These are phyloP conservation scores for Madurella fahalii DNA, from an alignment of 2,329 filamentous ascomycete genomes.

Conservation along the genomic window DNA sequence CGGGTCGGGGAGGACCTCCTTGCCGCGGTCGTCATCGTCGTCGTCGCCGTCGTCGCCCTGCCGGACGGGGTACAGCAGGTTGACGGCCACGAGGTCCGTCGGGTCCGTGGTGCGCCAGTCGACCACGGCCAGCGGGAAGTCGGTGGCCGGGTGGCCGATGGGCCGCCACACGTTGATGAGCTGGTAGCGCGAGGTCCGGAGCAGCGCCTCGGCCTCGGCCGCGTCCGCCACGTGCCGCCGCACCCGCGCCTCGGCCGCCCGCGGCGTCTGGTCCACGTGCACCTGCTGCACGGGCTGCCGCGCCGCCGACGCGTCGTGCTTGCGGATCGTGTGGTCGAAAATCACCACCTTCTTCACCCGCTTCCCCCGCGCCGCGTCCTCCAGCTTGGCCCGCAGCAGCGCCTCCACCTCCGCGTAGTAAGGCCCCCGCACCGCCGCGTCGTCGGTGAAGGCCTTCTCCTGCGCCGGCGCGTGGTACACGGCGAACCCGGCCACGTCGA, in stretches of 20 bases:
- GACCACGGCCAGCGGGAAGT: slow-evolving; percentile 61
- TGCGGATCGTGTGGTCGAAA: slow-evolving; percentile 69
- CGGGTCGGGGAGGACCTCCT: slow-evolving; percentile 52
- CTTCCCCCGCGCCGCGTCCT: slow-evolving; percentile 35
- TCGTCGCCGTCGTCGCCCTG: slow-evolving; percentile 41
- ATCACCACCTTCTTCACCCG: slow-evolving; percentile 62
- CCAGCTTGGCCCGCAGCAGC: slow-evolving; percentile 51
- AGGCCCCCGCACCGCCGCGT: slow-evolving; percentile 46
- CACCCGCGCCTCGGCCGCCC: slow-evolving; percentile 58
- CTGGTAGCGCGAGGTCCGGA: slow-evolving; percentile 54
- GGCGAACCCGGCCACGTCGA: slow-evolving; percentile 55
- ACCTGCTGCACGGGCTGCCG: slow-evolving; percentile 65
- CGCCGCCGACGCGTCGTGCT: slow-evolving; percentile 48
- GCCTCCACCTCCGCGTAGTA: slow-evolving; percentile 62
- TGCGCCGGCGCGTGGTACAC: slow-evolving; percentile 49
- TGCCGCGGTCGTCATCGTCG: slow-evolving; percentile 57
- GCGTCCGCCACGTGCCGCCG: slow-evolving; percentile 53
- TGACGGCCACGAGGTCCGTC: slow-evolving; percentile 55
- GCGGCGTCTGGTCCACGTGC: slow-evolving; percentile 67
- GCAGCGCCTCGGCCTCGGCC: slow-evolving; percentile 52
- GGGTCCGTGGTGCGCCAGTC: slow-evolving; percentile 59
- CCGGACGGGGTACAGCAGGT: slow-evolving; percentile 58
- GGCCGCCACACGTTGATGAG: slow-evolving; percentile 71
- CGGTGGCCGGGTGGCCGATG: slow-evolving; percentile 57
- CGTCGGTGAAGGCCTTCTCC: slow-evolving; percentile 54